A percentile compares a stretch with the other conserved stretches of the same genome.
These are phyloP conservation scores for Escovopsis weberi DNA, from an alignment of 2,329 filamentous ascomycete species.

Conservation along the genomic window DNA sequence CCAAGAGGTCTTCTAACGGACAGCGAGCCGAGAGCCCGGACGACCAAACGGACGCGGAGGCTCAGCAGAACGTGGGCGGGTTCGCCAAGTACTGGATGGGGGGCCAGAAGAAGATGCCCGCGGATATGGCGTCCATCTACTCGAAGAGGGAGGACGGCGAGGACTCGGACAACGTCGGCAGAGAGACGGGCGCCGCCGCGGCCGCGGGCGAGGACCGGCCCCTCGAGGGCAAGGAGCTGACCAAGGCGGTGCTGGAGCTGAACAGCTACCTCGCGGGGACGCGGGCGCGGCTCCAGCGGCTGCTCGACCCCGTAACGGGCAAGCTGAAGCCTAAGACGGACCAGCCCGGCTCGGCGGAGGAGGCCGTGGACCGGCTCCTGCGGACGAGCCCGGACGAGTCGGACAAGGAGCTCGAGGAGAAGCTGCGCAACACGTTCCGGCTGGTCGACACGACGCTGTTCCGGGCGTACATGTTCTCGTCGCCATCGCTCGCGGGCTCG, in stretches of 20 bases:
- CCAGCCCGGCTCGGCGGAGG: slow-evolving; percentile 28
- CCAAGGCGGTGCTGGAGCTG: slow-evolving; percentile 65
- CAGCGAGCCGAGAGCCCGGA: slow-evolving; percentile 15
- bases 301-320: slow-evolving; percentile 47
- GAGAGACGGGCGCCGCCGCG: slow-evolving; percentile 22
- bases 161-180: slow-evolving; percentile 37
- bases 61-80: slow-evolving; percentile 26
- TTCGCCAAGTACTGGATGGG: slow-evolving; percentile 42
- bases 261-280: slow-evolving; percentile 82
- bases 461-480: slow-evolving; percentile 85
- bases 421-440: slow-evolving; percentile 61
- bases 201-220: slow-evolving; percentile 30
- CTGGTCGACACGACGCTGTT: slow-evolving; percentile 91
- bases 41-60: slow-evolving; percentile 14
- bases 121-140: slow-evolving; percentile 44
- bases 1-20: slow-evolving; percentile 15
- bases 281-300: slow-evolving; percentile 48
- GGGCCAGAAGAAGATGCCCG: slow-evolving; percentile 29
- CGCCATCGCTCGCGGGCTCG: slow-evolving; percentile 69
- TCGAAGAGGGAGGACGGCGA: slow-evolving; percentile 41
- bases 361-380: slow-evolving; percentile 42
- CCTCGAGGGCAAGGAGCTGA: slow-evolving; percentile 70
- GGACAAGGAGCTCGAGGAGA: slow-evolving; percentile 50
- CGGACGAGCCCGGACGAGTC: slow-evolving; percentile 30
- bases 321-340: slow-evolving; percentile 39